Conservation (phyloP, 768 basidiomycete species). For the Podaxis sp. region DNA sequence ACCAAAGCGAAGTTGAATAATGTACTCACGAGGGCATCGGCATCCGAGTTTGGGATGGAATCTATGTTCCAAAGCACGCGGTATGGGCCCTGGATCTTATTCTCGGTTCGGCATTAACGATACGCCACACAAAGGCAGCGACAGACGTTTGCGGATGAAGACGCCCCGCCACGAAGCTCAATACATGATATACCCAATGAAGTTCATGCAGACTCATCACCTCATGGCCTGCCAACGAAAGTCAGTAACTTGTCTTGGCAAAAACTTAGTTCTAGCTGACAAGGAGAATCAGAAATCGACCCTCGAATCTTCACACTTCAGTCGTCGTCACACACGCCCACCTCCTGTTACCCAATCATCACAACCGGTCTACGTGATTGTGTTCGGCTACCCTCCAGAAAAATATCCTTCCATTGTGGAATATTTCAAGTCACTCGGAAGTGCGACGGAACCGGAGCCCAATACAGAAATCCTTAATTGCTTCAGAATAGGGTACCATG, state of each 20-base stretch:
- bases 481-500: constrained; percentile 75
- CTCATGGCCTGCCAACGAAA: constrained; percentile 41
- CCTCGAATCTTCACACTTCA: constrained; percentile 39
- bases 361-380: constrained; percentile 59
- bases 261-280: constrained; percentile 4
- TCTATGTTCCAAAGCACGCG: constrained; percentile 81
- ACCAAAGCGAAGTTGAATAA: constrained; percentile 83
- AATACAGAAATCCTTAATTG: constrained; percentile 75
- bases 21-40: constrained; percentile 58
- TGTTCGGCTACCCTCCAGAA: constrained; percentile 89
- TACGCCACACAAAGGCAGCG: constrained; percentile 43
- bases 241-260: constrained; percentile 32
- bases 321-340: constrained; percentile 31
- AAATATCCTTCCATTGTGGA: constrained; percentile 70
- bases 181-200: constrained; percentile 75
- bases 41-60: constrained; percentile 78
- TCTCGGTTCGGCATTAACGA: constrained; percentile 7
- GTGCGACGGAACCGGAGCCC: constrained; percentile 65
- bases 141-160: constrained; percentile 68
- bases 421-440: constrained; percentile 74
- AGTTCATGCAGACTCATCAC: constrained; percentile 28
- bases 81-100: constrained; percentile 31
- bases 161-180: constrained; percentile 77
- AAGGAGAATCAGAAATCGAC: constrained; percentile 32
- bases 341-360: constrained; percentile 34